Evolutionary conservation across 1,139 yeast species (phyloP), one percentile per base, ranked within the genome.

Genomic region (Yamadazyma songkhlaensis): DNA sequence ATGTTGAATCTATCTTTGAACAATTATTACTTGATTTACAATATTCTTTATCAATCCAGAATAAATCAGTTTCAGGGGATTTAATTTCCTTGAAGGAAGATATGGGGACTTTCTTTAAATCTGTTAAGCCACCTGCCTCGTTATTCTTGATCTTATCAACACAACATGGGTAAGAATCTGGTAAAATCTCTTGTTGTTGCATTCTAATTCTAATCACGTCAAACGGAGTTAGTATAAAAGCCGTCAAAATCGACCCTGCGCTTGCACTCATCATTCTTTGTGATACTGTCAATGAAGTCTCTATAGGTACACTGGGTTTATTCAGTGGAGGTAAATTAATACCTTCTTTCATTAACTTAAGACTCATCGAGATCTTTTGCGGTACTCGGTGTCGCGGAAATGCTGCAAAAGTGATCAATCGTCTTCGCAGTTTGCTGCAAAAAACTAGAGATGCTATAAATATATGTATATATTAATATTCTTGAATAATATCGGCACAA

Each of bases 261-360:
- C 95, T 84, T 0, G 97, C 97, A 44, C 96, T 85, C 28, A 86
- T 60, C 94, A 89, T 88, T 39, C 90, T 62, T 55, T 88, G 89
- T 2, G 61, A 45, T 17, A 78, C 55, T 8, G 84, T 66, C 37
- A 48, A 28, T 12, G 41, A 42, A 20, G n/a, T 31, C 5, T 31
- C 34, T 11, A 10, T 31, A 4, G 12, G 17, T 7, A 11, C 12
- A 10, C n/a, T 13, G 17, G 21, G 15, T 4, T 9, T n/a, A 6
- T 11, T 26, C 17, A 11, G 29, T 26, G 4, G 29, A 9, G 31
- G 24, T 29, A 7, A 15, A 29, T 6, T 15, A 10, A 12, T n/a
- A 13, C 17, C 21, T 27, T 15, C n/a, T 12, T 9, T 27, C 30
- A 27, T 27, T 9, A 27, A n/a, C 11, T 27, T 10, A 15, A 13